These are phyloP conservation scores for Lyophyllum shimeji DNA, from an alignment of 768 basidiomycete genomes.

Conservation along the genomic window DNA sequence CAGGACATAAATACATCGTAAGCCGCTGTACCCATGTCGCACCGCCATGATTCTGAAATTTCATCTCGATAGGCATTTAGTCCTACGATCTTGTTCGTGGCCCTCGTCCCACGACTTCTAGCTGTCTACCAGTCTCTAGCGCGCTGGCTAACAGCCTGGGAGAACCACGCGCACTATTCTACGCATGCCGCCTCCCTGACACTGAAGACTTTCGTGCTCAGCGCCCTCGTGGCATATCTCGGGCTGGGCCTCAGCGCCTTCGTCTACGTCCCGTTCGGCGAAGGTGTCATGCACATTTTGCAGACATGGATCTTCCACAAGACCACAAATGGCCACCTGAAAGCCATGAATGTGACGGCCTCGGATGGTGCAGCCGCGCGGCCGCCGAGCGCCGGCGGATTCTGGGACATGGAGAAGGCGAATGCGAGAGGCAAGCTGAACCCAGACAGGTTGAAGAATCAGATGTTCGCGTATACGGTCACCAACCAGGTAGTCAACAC, in stretches of 20 bases:
- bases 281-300: slow-evolving; percentile 68
- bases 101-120: slow-evolving; percentile 79
- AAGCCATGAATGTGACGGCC: slow-evolving; percentile 30
- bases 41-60: not conserved
- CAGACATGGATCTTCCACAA: slow-evolving; percentile 43
- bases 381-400: slow-evolving; percentile 14
- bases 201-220: slow-evolving; percentile 87
- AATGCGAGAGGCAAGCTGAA: slow-evolving; percentile 60
- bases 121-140: slow-evolving; percentile 71
- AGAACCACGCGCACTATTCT: slow-evolving; percentile 85
- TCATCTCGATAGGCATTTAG: slow-evolving; percentile 55
- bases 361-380: slow-evolving; percentile 12
- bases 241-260: slow-evolving; percentile 93
- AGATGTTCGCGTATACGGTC: slow-evolving; percentile 92
- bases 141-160: slow-evolving; percentile 76
- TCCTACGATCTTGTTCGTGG: slow-evolving; percentile 82
- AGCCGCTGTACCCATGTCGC: slow-evolving; percentile 27
- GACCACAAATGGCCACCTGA: slow-evolving; percentile 10
- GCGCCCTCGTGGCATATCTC: slow-evolving; percentile 87
- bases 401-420: slow-evolving; percentile 55
- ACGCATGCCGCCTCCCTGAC: slow-evolving; percentile 79
- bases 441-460: slow-evolving; percentile 73
- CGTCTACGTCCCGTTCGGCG: slow-evolving; percentile 93
- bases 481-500: slow-evolving; percentile 85
- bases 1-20: slow-evolving; percentile 77